Evolutionary conservation across 306 rosid species (phyloP).

Genomic region (Leucaena leucocephala): DNA sequence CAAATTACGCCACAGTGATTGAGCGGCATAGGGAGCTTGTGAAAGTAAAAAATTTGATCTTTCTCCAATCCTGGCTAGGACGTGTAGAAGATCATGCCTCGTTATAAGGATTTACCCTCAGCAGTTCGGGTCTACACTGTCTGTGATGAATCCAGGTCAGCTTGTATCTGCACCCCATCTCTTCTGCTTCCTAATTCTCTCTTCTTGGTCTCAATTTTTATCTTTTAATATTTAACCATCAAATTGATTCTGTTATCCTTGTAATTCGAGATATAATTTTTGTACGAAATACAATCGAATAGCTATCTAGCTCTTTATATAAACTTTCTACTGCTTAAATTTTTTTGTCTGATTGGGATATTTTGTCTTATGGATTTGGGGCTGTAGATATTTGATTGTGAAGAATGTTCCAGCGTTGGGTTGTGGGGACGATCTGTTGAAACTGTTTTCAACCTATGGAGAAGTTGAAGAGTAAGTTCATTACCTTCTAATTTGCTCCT

Average conservation of each 20-base stretch:
- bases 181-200: background rate
- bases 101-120: conserved; percentile 63
- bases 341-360: conserved; percentile 1
- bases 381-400: conserved; percentile 75
- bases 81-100: conserved; percentile 48
- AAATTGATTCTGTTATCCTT: background rate
- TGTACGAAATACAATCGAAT: background rate
- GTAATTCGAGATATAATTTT: background rate
- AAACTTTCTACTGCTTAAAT: background rate
- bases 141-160: conserved; percentile 84
- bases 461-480: conserved; percentile 72
- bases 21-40: background rate
- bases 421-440: conserved; percentile 72
- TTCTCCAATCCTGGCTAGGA: background rate
- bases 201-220: background rate
- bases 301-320: background rate
- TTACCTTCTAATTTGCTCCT: conserved; percentile 2
- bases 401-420: conserved; percentile 88
- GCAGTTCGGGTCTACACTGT: conserved; percentile 85
- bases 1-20: background rate
- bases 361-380: conserved; percentile 1
- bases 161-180: background rate
- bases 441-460: conserved; percentile 74
- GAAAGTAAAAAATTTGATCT: background rate
- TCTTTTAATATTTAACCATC: background rate